phyloP scores from a whole-genome alignment of 1,284 basidiomycete genomes.

The Leccinum solheimii region DNA sequence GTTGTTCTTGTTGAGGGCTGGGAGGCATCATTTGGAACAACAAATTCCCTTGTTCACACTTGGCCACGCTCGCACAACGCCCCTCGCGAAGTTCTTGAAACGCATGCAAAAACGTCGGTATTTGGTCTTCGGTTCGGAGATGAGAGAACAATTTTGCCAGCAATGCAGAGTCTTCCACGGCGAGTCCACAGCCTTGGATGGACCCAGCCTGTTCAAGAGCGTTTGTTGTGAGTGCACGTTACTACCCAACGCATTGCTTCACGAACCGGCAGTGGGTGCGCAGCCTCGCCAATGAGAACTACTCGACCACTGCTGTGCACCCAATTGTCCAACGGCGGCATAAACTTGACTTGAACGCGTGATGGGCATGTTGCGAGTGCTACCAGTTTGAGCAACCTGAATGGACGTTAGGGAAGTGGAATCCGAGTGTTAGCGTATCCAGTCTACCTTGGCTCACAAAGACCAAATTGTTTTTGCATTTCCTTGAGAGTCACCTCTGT shows the following conservation, averaged over 20 bases:
- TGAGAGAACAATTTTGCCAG: conserved; percentile 60
- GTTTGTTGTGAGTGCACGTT: neutral
- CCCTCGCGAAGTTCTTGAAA: conserved; percentile 51
- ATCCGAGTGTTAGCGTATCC: neutral
- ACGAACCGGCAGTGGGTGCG: conserved; percentile 54
- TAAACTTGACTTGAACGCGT: conserved; percentile 40
- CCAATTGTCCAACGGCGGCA: conserved; percentile 52
- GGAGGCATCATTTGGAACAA: conserved; percentile 42
- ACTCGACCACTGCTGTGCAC: conserved; percentile 46
- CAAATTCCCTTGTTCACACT: conserved; percentile 41
- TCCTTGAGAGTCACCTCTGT: conserved; percentile 14
- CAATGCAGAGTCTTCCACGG: conserved; percentile 57
- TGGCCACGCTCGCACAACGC: conserved; percentile 40
- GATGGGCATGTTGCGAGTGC: conserved; percentile 36
- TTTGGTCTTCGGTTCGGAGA: conserved; percentile 50
- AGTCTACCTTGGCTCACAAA: conserved; percentile 41
- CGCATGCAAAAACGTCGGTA: conserved; percentile 49
- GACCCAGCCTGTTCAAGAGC: conserved; percentile 45
- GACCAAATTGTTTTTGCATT: conserved; percentile 28
- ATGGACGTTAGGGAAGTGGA: neutral
- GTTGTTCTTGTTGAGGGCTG: conserved; percentile 39
- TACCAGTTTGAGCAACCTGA: conserved; percentile 47
- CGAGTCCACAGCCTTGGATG: conserved; percentile 50
- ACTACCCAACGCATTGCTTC: neutral
- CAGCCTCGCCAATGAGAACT: conserved; percentile 52